Evolutionary conservation across 192 early-diverging fungal genomes (phyloP), one percentile per base, ranked within the genome.

Genomic region (Jimgerdemannia lactiflua): DNA sequence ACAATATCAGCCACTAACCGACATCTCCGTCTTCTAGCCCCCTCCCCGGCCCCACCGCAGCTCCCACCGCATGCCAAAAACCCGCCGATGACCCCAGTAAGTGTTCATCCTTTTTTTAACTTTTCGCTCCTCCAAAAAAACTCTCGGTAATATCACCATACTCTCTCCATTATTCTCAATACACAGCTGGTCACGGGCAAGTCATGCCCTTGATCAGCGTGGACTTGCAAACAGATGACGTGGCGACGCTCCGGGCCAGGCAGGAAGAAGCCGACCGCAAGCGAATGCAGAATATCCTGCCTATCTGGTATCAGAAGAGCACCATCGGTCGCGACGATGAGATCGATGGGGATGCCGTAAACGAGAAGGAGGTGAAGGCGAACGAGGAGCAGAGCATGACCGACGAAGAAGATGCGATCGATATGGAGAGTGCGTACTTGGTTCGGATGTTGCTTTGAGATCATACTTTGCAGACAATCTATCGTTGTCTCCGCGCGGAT

Each of bases 241-340:
- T 91, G 68, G 91, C 91, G 64, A 86, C 89, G 0, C 85, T 89
- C 67, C 84, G 85, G 43, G 83, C 86, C n/a, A 89, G 87, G 71
- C 86, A 91, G 70, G 77, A 80, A 3, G 92, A 92, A 72, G 85
- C 90, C 1, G 88, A 89, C 65, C 87, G 90, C 77, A 92, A 91
- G 70, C 75, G 88, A 39, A 87, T 87, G 64, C 92, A 93, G 77
- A 94, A 94, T 72, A 91, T 89, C n/a, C 81, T 94, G 49, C 93
- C 93, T 19, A 87, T 89, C 40, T 94, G 93, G 93, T 92, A 94
- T 78, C 87, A 88, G 41, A 90, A 89, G 72, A 90, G 89, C 71
- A 92, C 93, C 2, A 89, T 94, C 0, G 91, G 91, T 7, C 87
- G 88, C 29, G 70, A 64, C 9, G 81, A 79, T 4, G 80, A 80